Percentiles rank a stretch among this genome's conserved stretches.
Conservation (phyloP, 2,329 filamentous ascomycete species). For the Alternaria sp. region DNA sequence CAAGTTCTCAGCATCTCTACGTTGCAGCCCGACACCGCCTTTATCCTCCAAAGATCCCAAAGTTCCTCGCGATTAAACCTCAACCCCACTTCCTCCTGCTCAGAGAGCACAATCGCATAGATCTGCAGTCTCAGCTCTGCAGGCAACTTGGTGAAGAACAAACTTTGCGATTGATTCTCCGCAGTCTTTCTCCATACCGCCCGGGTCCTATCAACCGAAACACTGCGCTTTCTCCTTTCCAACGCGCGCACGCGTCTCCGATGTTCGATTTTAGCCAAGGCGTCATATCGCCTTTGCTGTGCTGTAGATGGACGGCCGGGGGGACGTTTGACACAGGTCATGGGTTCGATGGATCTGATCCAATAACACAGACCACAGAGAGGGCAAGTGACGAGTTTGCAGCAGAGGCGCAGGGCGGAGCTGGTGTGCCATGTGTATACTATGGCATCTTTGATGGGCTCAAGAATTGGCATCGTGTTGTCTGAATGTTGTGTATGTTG, state of each 20-base stretch:
- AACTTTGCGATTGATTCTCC: neutral
- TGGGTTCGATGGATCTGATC: neutral
- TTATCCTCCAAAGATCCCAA: neutral
- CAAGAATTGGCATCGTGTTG: neutral
- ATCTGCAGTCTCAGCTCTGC: neutral
- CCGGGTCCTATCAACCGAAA: neutral
- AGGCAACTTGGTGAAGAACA: neutral
- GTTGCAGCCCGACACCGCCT: neutral
- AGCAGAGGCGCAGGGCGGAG: neutral
- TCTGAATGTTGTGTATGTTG: neutral
- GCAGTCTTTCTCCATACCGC: neutral
- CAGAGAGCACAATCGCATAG: neutral
- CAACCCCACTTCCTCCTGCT: neutral
- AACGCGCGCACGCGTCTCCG: neutral
- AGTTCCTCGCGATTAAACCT: neutral
- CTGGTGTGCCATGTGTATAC: neutral
- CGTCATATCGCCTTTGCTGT: neutral
- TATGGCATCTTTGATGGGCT: neutral
- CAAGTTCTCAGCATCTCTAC: neutral
- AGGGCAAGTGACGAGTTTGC: neutral
- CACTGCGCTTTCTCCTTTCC: neutral
- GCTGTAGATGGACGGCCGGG: too few species aligned
- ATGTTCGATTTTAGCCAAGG: neutral
- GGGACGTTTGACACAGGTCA: too few species aligned
- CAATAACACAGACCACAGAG: neutral